phyloP scores from a whole-genome alignment of 129 eudicot genomes.

The Cynara cardunculus region DNA sequence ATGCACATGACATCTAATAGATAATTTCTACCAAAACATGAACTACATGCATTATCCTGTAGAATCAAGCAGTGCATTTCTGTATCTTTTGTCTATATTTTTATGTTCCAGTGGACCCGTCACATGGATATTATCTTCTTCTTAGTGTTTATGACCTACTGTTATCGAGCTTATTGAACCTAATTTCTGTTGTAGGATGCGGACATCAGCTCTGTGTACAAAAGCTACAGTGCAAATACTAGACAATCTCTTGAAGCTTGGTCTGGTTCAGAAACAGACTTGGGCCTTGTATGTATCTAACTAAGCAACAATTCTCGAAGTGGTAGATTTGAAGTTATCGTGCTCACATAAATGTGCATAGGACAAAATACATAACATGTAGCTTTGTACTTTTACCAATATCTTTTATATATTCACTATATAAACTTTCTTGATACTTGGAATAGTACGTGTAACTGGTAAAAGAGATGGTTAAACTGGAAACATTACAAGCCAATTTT shows the following conservation, averaged over 20 bases:
- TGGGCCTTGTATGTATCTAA: slow-evolving; percentile 71
- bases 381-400: not conserved
- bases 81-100: too few relatives aligned
- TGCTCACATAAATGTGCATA: not conserved
- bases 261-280: slow-evolving; percentile 76
- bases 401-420: not conserved
- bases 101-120: not conserved
- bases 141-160: slow-evolving; percentile 10
- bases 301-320: not conserved
- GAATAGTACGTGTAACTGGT: not conserved
- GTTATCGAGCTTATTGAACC: not conserved
- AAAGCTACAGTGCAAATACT: slow-evolving; percentile 66
- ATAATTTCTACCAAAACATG: too few relatives aligned
- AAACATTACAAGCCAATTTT: not conserved
- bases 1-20: too few relatives aligned
- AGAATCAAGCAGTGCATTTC: too few relatives aligned
- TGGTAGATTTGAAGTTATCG: not conserved
- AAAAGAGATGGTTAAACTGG: not conserved
- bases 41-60: too few relatives aligned
- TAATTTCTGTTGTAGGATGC: slow-evolving; percentile 52
- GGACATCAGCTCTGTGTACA: slow-evolving; percentile 65
- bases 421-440: not conserved
- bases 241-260: slow-evolving; percentile 93
- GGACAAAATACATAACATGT: not conserved
- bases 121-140: too few relatives aligned